phyloP scores from a whole-genome alignment of 768 basidiomycete species.

The Flagelloscypha sp. region DNA sequence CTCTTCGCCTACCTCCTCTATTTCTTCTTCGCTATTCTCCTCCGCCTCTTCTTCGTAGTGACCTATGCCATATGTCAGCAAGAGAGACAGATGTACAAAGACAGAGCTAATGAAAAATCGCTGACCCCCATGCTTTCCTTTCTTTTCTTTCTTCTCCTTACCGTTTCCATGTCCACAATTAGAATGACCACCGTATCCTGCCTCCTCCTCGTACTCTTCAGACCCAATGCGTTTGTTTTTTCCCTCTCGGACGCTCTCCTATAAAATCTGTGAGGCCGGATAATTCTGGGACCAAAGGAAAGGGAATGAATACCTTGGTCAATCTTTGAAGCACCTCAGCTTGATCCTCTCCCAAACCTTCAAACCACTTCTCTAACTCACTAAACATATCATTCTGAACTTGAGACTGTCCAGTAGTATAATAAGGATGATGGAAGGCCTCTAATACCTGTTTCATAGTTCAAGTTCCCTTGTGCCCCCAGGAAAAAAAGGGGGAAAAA shows the following conservation, averaged over 20 bases:
- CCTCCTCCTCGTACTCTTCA: slow-evolving; percentile 30
- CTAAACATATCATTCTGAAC: slow-evolving; percentile 58
- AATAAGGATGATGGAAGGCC: slow-evolving; percentile 67
- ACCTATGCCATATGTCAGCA: slow-evolving; percentile 5
- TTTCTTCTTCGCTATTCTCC: slow-evolving; percentile 2
- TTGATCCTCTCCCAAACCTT: slow-evolving; percentile 38
- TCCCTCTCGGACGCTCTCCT: slow-evolving; percentile 48
- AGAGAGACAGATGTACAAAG: too few relatives aligned
- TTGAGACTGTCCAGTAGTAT: slow-evolving; percentile 40
- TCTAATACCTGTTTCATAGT: slow-evolving; percentile 35
- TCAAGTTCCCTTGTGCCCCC: background rate
- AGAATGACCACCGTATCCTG: slow-evolving; percentile 29
- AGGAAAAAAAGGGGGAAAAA: background rate
- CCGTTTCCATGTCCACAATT: slow-evolving; percentile 18
- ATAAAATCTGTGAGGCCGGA: background rate
- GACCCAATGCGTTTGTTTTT: slow-evolving; percentile 53
- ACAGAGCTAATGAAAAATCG: too few relatives aligned
- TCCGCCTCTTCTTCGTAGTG: slow-evolving; percentile 5
- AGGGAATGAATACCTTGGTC: slow-evolving; percentile 40
- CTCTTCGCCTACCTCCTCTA: slow-evolving; percentile 3
- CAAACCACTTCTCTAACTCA: slow-evolving; percentile 45
- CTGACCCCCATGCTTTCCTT: too few relatives aligned
- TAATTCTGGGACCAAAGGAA: background rate
- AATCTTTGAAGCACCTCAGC: slow-evolving; percentile 39
- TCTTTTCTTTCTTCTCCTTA: too few relatives aligned